phyloP scores from a whole-genome alignment of 192 early-diverging fungal genomes.

The Linnemannia hyalina region DNA sequence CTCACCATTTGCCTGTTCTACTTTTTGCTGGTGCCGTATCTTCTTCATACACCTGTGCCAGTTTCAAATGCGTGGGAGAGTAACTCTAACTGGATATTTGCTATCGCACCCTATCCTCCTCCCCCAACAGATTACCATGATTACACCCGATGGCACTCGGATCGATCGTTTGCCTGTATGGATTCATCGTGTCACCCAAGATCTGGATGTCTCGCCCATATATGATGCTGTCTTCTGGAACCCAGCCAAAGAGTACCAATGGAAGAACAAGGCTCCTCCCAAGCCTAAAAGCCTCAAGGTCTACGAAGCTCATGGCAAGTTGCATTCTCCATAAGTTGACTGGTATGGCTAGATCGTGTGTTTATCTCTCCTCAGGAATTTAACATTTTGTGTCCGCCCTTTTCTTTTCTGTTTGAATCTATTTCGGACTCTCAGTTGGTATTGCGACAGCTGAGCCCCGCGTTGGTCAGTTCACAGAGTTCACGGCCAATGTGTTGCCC shows the following conservation, averaged over 20 bases:
- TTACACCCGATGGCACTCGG: conserved; percentile 76
- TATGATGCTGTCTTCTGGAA: conserved; percentile 98
- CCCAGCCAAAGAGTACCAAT: conserved; percentile 80
- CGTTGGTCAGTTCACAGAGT: conserved; percentile 88
- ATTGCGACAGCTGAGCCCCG: conserved; percentile 88
- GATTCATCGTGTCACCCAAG: conserved; percentile 89
- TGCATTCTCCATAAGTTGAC: background rate
- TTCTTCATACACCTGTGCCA: background rate
- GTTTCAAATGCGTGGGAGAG: conserved; percentile 1
- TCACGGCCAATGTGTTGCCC: conserved; percentile 84
- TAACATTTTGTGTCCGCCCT: background rate
- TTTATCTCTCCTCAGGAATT: background rate
- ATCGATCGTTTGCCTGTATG: conserved; percentile 94
- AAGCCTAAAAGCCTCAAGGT: conserved; percentile 78
- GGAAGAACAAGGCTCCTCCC: conserved; percentile 82
- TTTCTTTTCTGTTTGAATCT: conserved; percentile 4
- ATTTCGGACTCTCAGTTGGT: conserved; percentile 71
- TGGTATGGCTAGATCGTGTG: background rate
- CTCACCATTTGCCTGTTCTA: conserved; percentile 6
- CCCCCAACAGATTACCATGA: conserved; percentile 77
- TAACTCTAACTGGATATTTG: background rate
- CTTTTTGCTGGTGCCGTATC: too few species aligned
- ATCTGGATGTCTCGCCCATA: conserved; percentile 80
- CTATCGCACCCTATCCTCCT: background rate
- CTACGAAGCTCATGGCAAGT: conserved; percentile 78